These are phyloP conservation scores for Penicillium riverlandense DNA, from an alignment of 495 filamentous ascomycete genomes.

Conservation along the genomic window DNA sequence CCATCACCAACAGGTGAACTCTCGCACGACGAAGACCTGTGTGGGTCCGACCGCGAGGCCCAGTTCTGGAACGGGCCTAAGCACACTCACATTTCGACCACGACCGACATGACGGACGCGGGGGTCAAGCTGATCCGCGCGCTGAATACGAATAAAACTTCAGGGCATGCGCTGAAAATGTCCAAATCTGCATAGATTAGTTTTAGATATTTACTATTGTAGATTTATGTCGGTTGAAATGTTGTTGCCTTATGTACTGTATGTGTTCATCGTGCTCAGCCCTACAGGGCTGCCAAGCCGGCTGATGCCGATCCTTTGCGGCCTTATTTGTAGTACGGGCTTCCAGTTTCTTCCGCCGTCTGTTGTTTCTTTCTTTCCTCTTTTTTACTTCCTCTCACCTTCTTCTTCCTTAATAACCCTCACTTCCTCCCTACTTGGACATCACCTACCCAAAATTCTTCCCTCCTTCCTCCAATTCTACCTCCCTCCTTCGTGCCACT, in stretches of 20 bases:
- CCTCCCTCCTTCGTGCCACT: neutral
- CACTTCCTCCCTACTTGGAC: neutral
- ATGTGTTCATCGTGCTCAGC: conserved; percentile 9
- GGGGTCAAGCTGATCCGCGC: conserved; percentile 33
- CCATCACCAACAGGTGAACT: conserved; percentile 9
- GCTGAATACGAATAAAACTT: conserved; percentile 8
- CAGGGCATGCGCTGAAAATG: conserved; percentile 2
- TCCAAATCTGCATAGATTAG: conserved; percentile 12
- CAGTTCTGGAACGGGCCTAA: conserved; percentile 25
- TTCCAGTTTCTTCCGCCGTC: neutral
- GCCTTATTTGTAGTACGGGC: no score
- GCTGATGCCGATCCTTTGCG: no score
- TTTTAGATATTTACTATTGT: neutral
- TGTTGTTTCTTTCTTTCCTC: conserved; percentile 1
- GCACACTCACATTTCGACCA: neutral
- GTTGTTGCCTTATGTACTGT: no score
- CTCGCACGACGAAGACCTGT: conserved; percentile 17
- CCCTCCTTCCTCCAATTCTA: neutral
- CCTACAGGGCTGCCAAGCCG: conserved; percentile 16
- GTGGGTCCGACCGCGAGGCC: conserved; percentile 20
- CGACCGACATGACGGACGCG: conserved; percentile 21
- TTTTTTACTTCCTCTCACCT: neutral
- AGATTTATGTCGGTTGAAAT: no score
- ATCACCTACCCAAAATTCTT: neutral
- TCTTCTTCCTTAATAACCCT: neutral